Conservation (phyloP, 2,329 filamentous ascomycete species). For the Cordyceps javanica region DNA sequence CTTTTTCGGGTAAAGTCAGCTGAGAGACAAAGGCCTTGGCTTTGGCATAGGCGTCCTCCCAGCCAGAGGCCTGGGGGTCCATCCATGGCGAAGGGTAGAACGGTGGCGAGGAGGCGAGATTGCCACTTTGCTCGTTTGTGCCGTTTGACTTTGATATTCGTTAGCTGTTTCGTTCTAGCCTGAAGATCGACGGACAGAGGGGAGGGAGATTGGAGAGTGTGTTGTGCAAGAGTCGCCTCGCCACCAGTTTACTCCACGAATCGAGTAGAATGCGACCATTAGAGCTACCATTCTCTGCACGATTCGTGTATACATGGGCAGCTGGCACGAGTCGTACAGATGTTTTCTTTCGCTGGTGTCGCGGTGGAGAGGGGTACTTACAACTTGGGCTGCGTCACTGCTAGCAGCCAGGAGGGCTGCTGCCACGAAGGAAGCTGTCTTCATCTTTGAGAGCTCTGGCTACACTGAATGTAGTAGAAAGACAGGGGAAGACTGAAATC, state of each 20-base stretch:
- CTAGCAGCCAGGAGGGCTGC: conserved; percentile 26
- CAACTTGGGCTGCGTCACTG: conserved; percentile 20
- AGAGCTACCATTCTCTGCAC: background rate
- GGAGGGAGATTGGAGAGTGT: background rate
- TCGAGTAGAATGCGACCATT: background rate
- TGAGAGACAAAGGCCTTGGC: conserved; percentile 76
- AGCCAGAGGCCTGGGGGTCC: conserved; percentile 62
- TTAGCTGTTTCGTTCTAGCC: background rate
- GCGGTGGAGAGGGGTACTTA: conserved; percentile 12
- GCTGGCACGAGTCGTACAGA: background rate
- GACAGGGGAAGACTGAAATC: background rate
- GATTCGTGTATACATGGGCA: background rate
- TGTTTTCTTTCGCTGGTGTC: background rate
- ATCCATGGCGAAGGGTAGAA: conserved; percentile 87
- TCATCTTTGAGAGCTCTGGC: conserved; percentile 24
- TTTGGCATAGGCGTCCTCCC: conserved; percentile 69
- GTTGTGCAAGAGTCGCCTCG: background rate
- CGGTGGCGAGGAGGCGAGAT: conserved; percentile 44
- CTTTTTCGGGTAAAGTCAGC: conserved; percentile 80
- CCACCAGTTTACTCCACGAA: background rate
- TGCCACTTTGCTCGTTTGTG: background rate
- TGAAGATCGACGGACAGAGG: background rate
- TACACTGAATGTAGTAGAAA: background rate
- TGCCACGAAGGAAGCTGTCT: conserved; percentile 26
- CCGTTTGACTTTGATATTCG: conserved; percentile 10